Percentiles rank a stretch among this genome's conserved stretches.
Evolutionary conservation across 106 monocot genomes (phyloP).

Genomic region (Chionographis japonica): DNA sequence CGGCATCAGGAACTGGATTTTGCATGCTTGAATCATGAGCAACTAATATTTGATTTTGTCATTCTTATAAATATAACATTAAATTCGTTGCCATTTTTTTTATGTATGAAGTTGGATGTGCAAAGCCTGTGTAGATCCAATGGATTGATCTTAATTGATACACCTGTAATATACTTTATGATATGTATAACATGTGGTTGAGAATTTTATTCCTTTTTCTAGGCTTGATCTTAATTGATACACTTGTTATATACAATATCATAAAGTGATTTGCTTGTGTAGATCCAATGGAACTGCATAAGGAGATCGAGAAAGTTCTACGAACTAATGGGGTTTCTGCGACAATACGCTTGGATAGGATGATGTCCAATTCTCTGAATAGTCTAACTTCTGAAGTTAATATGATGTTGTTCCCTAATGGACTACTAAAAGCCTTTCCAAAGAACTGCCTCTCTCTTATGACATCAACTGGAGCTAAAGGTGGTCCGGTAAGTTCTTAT

Average conservation of each 20-base stretch:
- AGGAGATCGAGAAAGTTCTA: conserved; percentile 70
- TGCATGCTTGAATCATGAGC: too few species aligned
- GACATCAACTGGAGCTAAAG: conserved; percentile 95
- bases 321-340: conserved; percentile 78
- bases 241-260: not conserved
- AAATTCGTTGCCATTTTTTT: too few species aligned
- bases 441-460: conserved; percentile 92
- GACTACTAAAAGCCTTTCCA: conserved; percentile 68
- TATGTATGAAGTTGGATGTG: too few species aligned
- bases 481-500: conserved; percentile 63
- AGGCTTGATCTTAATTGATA: not conserved
- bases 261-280: not conserved
- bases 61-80: too few species aligned
- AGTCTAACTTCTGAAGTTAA: conserved; percentile 69
- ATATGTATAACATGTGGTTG: not conserved
- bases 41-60: too few species aligned
- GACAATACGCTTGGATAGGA: conserved; percentile 56
- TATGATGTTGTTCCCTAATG: conserved; percentile 57
- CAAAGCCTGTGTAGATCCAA: too few species aligned
- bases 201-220: not conserved
- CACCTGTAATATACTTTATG: too few species aligned
- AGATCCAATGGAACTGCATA: conserved; percentile 63
- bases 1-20: too few species aligned
- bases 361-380: conserved; percentile 85
- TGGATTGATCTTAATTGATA: too few species aligned